These are phyloP conservation scores for Dactylonectria estremocensis DNA, from an alignment of 2,329 filamentous ascomycete species.

Conservation along the genomic window DNA sequence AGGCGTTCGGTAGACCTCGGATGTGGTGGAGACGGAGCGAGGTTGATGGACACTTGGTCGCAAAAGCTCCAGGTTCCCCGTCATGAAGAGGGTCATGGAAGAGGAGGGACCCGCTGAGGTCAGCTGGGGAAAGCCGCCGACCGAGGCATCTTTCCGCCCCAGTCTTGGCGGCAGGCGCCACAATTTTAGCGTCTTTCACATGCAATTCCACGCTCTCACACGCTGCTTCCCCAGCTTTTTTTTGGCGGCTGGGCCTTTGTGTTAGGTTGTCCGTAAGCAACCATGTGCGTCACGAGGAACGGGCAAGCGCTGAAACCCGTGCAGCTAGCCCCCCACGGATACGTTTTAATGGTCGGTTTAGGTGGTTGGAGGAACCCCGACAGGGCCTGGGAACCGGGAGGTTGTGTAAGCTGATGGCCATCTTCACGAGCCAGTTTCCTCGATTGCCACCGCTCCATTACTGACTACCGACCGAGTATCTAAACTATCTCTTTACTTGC, in stretches of 20 bases:
- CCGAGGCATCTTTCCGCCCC: conserved; percentile 53
- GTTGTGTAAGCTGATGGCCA: conserved; percentile 10
- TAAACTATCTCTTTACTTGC: no score
- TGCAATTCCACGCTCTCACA: conserved; percentile 34
- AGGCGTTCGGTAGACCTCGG: conserved; percentile 45
- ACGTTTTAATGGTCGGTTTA: no score
- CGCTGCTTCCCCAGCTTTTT: conserved; percentile 44
- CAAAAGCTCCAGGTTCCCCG: conserved; percentile 31
- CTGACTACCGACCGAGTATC: not conserved
- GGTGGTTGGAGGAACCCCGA: no score
- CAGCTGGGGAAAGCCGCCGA: conserved; percentile 42
- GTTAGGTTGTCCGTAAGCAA: conserved; percentile 5
- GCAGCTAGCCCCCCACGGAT: not conserved
- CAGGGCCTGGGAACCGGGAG: not conserved
- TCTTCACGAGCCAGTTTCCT: conserved; percentile 1
- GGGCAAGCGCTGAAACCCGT: not conserved
- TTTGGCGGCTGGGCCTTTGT: conserved; percentile 35
- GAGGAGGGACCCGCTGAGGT: conserved; percentile 45
- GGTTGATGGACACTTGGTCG: conserved; percentile 31
- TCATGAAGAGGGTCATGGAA: conserved; percentile 24
- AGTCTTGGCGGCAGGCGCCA: conserved; percentile 37
- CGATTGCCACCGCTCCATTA: not conserved
- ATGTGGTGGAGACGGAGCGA: conserved; percentile 42
- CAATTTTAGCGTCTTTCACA: conserved; percentile 51
- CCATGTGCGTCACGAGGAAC: conserved; percentile 41